Base-by-base conservation (phyloP, 2,329 filamentous ascomycete genomes). In the Thelonectria blattea region DNA sequence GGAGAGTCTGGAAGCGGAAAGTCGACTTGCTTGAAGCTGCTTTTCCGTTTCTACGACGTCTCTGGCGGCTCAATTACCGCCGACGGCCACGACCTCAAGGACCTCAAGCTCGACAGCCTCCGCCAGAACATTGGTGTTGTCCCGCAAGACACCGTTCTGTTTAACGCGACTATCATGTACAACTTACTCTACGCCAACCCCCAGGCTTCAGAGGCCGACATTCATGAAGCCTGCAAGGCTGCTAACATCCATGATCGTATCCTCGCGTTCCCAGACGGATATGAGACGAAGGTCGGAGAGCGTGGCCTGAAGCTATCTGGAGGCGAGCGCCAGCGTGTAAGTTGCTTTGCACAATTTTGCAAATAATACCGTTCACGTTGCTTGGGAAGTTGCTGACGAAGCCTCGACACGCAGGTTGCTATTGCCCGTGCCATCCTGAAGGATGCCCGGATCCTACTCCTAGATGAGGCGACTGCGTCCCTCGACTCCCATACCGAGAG, bases 391-490 rank as follows among this genome's bases (percentile, higher is more conserved):
- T 5, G 15, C 59, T 64, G n/a, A 64, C 41, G 46, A 14, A 51
- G 11, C 14, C 27, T 17, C 20, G n/a, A 42, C 3, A 30, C 43
- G 2, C 27, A 77, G 75, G 72, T 84, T 48, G 84, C 85, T 2
- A 88, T 87, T 58, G 85, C 85, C 0, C 83, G 89, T 14, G 87
- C 89, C 1, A 80, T 92, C 14, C 79, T 92, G 47, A 90, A 91
- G 71, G 86, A 87, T 50, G 86, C 89, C 0, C 87, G 87, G 52
- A 86, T 92, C 55, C 81, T 92, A 24, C 82, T 92, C 59, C 79
- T 92, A 0, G 89, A 92, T 66, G 89, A 92, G 72, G 86, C 89
- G 0, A 91, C 90, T 3, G 89, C 87, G 1, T 88, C 89, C 3
- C 82, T 92, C 20, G 85, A 90, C 54, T 85, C 86, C 0, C 81